Percentiles rank a stretch among this genome's conserved stretches.
Conservation (phyloP, 2,329 filamentous ascomycete genomes). For the Aspergillus aculeatus region DNA sequence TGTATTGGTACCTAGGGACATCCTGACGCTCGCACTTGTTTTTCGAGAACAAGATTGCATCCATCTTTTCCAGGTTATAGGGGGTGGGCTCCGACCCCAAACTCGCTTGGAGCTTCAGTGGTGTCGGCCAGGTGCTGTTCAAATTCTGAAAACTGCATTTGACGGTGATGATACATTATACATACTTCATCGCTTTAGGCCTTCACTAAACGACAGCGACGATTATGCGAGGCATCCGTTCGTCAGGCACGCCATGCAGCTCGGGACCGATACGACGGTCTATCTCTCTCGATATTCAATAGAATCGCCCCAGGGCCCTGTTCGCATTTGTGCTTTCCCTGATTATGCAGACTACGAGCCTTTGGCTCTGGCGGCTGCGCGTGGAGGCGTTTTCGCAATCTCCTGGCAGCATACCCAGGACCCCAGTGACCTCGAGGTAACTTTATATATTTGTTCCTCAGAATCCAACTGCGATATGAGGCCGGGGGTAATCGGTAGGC, state of each 20-base stretch:
- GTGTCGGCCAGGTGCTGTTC: conserved; percentile 26
- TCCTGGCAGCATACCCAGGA: conserved; percentile 35
- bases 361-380: conserved; percentile 28
- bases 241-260: conserved; percentile 31
- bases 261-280: conserved; percentile 20
- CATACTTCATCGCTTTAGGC: conserved; percentile 35
- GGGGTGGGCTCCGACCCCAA: conserved; percentile 18
- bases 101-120: conserved; percentile 24
- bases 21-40: conserved; percentile 27
- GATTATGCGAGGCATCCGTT: conserved; percentile 31
- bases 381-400: conserved; percentile 33
- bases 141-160: conserved; percentile 35
- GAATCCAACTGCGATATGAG: conserved; percentile 8
- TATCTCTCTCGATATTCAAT: conserved; percentile 32
- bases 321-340: conserved; percentile 30
- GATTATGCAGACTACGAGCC: conserved; percentile 31
- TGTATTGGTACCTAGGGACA: conserved; percentile 22
- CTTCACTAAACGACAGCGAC: conserved; percentile 21
- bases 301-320: conserved; percentile 8
- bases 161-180: conserved; percentile 24
- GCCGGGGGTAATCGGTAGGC: conserved; percentile 23
- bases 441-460: conserved; percentile 27
- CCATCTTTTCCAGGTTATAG: conserved; percentile 25
- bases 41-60: conserved; percentile 31
- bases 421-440: conserved; percentile 25